phyloP scores from a whole-genome alignment of 768 basidiomycete genomes.

The Cubamyces sp. region DNA sequence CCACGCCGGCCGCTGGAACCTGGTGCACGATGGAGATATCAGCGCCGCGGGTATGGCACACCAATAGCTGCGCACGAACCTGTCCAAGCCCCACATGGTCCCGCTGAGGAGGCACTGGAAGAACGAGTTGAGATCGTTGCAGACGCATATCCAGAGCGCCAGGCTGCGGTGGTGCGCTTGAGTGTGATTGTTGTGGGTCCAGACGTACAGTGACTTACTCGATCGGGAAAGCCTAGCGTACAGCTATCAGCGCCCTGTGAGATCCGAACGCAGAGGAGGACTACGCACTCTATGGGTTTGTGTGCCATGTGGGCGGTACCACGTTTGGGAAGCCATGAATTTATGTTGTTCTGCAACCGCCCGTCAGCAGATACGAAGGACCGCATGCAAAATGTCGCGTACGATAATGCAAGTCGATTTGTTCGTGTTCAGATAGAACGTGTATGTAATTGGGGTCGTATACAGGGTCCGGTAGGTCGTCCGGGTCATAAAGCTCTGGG shows the following conservation, averaged over 20 bases:
- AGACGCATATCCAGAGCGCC: constrained; percentile 72
- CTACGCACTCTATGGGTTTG: constrained; percentile 69
- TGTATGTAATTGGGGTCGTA: constrained; percentile 74
- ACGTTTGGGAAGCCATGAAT: constrained; percentile 74
- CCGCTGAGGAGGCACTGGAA: constrained; percentile 79
- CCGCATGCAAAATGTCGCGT: constrained; percentile 31
- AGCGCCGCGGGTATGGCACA: not conserved
- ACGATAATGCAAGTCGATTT: constrained; percentile 69
- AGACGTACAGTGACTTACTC: constrained; percentile 43
- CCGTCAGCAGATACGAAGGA: not conserved
- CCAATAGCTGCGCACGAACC: constrained; percentile 40
- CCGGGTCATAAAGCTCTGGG: constrained; percentile 69
- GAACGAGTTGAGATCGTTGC: constrained; percentile 77
- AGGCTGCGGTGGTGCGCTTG: constrained; percentile 41
- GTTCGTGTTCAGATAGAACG: constrained; percentile 67
- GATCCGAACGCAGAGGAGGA: not conserved
- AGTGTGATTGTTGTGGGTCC: not conserved
- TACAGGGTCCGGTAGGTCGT: constrained; percentile 80
- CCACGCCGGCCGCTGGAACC: constrained; percentile 71
- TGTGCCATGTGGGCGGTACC: constrained; percentile 87
- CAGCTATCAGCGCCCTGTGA: constrained; percentile 30
- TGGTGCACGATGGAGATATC: constrained; percentile 25
- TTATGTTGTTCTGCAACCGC: constrained; percentile 59
- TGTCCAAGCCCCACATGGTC: constrained; percentile 80
- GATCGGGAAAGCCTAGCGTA: constrained; percentile 70